Percentiles rank a stretch among this genome's conserved stretches.
Evolutionary conservation across 495 filamentous ascomycete species (phyloP).

Genomic region (Penicillium maclennaniae): DNA sequence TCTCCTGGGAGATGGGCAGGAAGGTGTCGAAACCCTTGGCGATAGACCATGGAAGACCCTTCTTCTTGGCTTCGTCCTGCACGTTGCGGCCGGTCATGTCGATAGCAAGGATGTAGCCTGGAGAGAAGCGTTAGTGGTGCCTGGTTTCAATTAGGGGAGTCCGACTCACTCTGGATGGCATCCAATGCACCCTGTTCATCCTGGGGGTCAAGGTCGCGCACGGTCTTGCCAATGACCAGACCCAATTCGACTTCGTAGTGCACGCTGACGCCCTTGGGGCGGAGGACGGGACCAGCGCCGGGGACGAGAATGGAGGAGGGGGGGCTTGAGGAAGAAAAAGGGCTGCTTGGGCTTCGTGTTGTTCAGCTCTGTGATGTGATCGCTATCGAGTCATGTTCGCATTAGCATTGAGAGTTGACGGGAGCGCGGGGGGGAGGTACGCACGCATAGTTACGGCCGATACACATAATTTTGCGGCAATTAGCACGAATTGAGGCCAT

Average conservation of each 20-base stretch:
- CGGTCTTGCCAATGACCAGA: conserved; percentile 72
- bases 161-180: conserved; percentile 45
- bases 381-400: conserved; percentile 47
- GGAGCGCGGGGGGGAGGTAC: conserved; percentile 28
- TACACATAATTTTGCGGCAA: conserved; percentile 88
- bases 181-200: conserved; percentile 52
- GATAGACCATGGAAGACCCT: conserved; percentile 94
- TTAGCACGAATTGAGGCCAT: conserved; percentile 49
- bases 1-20: conserved; percentile 74
- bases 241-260: conserved; percentile 97
- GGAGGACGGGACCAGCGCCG: conserved; percentile 72
- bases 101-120: conserved; percentile 79
- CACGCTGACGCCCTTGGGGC: conserved; percentile 73
- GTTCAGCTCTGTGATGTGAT: conserved; percentile 91
- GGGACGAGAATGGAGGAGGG: conserved; percentile 76
- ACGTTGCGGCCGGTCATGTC: conserved; percentile 93
- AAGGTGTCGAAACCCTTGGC: conserved; percentile 98
- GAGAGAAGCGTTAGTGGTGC: neutral
- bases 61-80: conserved; percentile 93
- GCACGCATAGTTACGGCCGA: conserved; percentile 96
- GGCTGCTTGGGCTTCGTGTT: conserved; percentile 81
- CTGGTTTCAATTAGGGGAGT: neutral
- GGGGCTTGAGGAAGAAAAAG: conserved; percentile 98
- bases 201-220: conserved; percentile 67
- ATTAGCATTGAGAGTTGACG: neutral